Base-by-base conservation (phyloP, 768 basidiomycete species). In the Termitomyces titanicus region DNA sequence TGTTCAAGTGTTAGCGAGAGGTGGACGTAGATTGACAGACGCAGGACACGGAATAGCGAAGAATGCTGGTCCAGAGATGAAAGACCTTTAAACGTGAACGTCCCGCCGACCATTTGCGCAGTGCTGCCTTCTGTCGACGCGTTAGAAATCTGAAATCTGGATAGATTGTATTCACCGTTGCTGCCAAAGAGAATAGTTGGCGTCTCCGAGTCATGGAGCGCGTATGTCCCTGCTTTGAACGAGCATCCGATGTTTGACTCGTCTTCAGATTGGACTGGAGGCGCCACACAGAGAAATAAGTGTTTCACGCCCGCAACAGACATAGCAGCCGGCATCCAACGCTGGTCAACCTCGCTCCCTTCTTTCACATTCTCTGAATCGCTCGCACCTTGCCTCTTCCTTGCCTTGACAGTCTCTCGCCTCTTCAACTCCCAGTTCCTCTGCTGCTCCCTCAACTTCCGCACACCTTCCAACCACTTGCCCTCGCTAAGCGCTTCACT, bases 1-100 rank as follows among this genome's bases (percentile, higher is more conserved):
- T 86, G 84, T 61, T 88, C 86, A 15, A 88, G 78, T 4, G 84
- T 56, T 33, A 85, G 73, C 1, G 84, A 82, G 1, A 85, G 73
- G 60, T 84, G 80, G 9, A 75, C 64, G 63, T 82, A 86, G 15
- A 82, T 68, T 0, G 78, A 62, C 10, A 87, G 60, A 15, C 79
- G 77, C 15, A 89, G 79, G 17, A 80, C 69, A 42, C 72, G 75
- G 46, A 68, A 66, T 0, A 89, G 72, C 0, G 74, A 55, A 3
- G 61, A 57, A 58, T 85, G 74, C 51, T 82, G 78, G 4, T 62
- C 31, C 1, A 68, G 63, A 1, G 80, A 78, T 12, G 66, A 66
- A 13, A 79, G 60, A 10, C 80, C 83, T 56, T 71, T 73, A 55
- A 89, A 73, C 1, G 71, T 63, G 63, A 89, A 88, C 1, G 79